A percentile compares a stretch with the other conserved stretches of the same genome.
Conservation (phyloP, 805 yeast species). For the Ogataea naganishii region DNA sequence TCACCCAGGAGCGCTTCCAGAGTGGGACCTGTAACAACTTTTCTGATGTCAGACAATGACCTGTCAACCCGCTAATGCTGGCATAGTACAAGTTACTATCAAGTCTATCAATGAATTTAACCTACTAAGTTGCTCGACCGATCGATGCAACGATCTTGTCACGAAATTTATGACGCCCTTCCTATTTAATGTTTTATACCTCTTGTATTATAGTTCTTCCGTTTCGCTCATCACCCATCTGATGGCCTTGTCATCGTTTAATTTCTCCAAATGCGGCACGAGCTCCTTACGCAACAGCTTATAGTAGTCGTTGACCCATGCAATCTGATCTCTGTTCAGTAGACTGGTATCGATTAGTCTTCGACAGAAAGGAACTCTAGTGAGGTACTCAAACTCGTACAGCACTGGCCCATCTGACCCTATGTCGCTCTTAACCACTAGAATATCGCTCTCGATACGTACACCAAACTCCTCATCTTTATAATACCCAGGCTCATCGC, state of each 20-base stretch:
- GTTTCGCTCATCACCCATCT: conserved; percentile 72
- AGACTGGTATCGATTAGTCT: conserved; percentile 56
- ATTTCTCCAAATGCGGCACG: conserved; percentile 39
- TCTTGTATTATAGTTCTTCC: conserved; percentile 21
- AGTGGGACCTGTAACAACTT: too few relatives aligned
- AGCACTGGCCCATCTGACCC: conserved; percentile 24
- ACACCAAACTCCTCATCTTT: conserved; percentile 86
- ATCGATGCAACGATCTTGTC: too few relatives aligned
- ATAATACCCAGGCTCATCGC: conserved; percentile 94
- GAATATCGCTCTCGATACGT: conserved; percentile 78
- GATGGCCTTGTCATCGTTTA: conserved; percentile 49
- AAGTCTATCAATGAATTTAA: too few relatives aligned
- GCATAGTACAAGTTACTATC: too few relatives aligned
- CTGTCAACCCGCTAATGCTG: too few relatives aligned
- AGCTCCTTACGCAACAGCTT: conserved; percentile 43
- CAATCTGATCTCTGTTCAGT: conserved; percentile 51
- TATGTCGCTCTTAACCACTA: conserved; percentile 38
- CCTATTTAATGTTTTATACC: too few relatives aligned
- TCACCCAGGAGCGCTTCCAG: conserved; percentile 1
- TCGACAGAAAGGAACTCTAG: conserved; percentile 77
- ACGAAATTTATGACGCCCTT: too few relatives aligned
- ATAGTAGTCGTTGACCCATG: conserved; percentile 67
- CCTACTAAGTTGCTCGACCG: too few relatives aligned
- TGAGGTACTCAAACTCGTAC: conserved; percentile 67
- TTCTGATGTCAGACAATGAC: too few relatives aligned